Evolutionary conservation across 495 filamentous ascomycete genomes (phyloP).

Genomic region (Lentithecium fluviatile): DNA sequence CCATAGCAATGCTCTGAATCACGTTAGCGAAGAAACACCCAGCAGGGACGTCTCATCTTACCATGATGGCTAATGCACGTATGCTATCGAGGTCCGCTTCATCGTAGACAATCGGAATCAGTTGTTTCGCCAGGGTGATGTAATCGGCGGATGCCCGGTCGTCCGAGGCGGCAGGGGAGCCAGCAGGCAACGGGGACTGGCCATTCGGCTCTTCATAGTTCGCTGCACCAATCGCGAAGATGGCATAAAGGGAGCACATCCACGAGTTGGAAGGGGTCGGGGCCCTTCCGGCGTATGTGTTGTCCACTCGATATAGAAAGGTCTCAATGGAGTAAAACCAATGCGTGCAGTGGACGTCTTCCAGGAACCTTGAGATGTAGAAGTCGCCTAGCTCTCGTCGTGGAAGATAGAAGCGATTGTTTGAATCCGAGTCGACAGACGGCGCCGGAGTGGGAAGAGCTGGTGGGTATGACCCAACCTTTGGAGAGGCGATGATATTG

Average conservation of each 20-base stretch:
- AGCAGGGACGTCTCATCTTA: background rate
- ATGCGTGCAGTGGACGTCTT: slow-evolving; percentile 31
- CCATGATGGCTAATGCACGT: slow-evolving; percentile 36
- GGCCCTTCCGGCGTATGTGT: slow-evolving; percentile 13
- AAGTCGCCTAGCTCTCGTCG: slow-evolving; percentile 17
- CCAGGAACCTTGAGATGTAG: slow-evolving; percentile 25
- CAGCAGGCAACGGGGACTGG: background rate
- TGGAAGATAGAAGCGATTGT: slow-evolving; percentile 24
- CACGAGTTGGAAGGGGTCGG: slow-evolving; percentile 12
- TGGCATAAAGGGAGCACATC: slow-evolving; percentile 31
- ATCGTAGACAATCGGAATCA: slow-evolving; percentile 39
- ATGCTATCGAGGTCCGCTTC: slow-evolving; percentile 42
- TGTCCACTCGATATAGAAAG: slow-evolving; percentile 23
- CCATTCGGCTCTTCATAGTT: background rate
- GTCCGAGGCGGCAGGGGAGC: slow-evolving; percentile 6
- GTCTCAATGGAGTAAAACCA: slow-evolving; percentile 31
- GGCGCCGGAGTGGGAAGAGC: slow-evolving; percentile 21
- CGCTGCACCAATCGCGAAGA: slow-evolving; percentile 30
- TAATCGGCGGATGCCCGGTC: slow-evolving; percentile 33
- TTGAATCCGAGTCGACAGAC: background rate
- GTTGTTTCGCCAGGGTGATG: slow-evolving; percentile 35
- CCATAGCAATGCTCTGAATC: slow-evolving; percentile 34
- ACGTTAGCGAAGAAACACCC: background rate
- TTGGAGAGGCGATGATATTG: slow-evolving; percentile 22
- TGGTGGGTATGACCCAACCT: slow-evolving; percentile 22